Evolutionary conservation across 805 yeast genomes (phyloP).

Genomic region (Maudiozyma serrabonitensis): DNA sequence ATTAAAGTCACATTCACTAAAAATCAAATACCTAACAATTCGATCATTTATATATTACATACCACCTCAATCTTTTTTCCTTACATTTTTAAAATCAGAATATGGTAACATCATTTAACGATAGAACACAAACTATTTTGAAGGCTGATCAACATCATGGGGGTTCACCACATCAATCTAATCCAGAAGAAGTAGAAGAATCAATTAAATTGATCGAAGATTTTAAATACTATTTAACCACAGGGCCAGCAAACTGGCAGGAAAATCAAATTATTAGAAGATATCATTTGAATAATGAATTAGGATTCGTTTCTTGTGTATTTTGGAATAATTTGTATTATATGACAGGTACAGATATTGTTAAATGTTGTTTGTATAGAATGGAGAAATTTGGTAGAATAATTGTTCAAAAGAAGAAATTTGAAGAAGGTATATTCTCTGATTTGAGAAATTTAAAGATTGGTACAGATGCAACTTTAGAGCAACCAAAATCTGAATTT

Average conservation of each 20-base stretch:
- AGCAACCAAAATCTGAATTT: conserved; percentile 77
- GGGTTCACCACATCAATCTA: neutral
- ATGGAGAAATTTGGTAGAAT: conserved; percentile 85
- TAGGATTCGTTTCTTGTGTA: conserved; percentile 87
- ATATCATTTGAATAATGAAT: conserved; percentile 77
- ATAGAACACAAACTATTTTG: conserved; percentile 16
- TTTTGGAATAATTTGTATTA: conserved; percentile 85
- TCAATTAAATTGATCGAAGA: conserved; percentile 43
- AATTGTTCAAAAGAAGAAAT: conserved; percentile 79
- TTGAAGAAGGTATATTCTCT: conserved; percentile 92
- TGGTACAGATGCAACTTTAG: conserved; percentile 80
- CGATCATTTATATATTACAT: too few species aligned
- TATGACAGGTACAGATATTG: conserved; percentile 93
- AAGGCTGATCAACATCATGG: conserved; percentile 3
- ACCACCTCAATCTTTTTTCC: too few species aligned
- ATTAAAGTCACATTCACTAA: too few species aligned
- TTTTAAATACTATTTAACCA: conserved; percentile 73
- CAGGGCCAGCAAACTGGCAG: conserved; percentile 94
- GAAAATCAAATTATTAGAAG: conserved; percentile 79
- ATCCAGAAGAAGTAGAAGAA: conserved; percentile 10
- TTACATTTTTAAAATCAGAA: neutral
- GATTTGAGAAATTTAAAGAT: conserved; percentile 80
- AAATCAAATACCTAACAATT: too few species aligned
- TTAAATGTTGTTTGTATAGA: conserved; percentile 79
- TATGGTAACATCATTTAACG: conserved; percentile 8